These are phyloP conservation scores for Rhinocladiella mackenziei DNA, from an alignment of 2,329 filamentous ascomycete genomes.

Conservation along the genomic window DNA sequence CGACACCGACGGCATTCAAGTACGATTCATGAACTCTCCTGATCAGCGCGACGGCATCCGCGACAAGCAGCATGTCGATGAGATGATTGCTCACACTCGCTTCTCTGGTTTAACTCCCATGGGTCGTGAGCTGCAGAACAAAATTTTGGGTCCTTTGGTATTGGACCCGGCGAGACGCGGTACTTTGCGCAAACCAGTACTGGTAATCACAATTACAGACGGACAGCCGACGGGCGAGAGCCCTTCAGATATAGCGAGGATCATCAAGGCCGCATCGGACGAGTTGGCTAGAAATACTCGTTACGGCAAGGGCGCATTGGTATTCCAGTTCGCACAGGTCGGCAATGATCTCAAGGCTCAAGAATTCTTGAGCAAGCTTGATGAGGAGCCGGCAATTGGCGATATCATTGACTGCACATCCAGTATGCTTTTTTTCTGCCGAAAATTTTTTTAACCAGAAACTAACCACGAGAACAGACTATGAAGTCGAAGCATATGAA, in stretches of 20 bases:
- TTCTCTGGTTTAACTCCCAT: slow-evolving; percentile 66
- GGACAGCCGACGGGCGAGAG: slow-evolving; percentile 63
- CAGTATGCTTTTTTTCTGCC: slow-evolving; percentile 40
- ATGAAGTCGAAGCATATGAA: slow-evolving; percentile 63
- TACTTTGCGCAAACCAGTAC: slow-evolving; percentile 58
- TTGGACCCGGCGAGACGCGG: slow-evolving; percentile 50
- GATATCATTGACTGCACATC: slow-evolving; percentile 64
- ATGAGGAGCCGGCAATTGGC: slow-evolving; percentile 60
- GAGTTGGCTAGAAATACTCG: slow-evolving; percentile 48
- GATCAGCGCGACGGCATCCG: slow-evolving; percentile 53
- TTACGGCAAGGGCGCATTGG: slow-evolving; percentile 56
- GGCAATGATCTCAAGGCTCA: slow-evolving; percentile 63
- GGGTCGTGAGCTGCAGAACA: slow-evolving; percentile 59
- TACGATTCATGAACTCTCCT: slow-evolving; percentile 67
- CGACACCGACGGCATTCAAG: slow-evolving; percentile 62
- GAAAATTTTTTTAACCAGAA: not conserved
- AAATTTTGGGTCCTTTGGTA: slow-evolving; percentile 61
- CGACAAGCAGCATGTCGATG: slow-evolving; percentile 55
- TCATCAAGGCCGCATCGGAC: slow-evolving; percentile 53
- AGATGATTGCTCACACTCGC: slow-evolving; percentile 54
- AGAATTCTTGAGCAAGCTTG: slow-evolving; percentile 61
- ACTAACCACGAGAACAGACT: slow-evolving; percentile 46
- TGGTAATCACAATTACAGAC: slow-evolving; percentile 64
- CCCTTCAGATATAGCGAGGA: slow-evolving; percentile 53
- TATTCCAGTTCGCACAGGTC: slow-evolving; percentile 67